Evolutionary conservation across 176 grass and related monocot genomes (phyloP).

Genomic region (Echinochloa phyllopogon): DNA sequence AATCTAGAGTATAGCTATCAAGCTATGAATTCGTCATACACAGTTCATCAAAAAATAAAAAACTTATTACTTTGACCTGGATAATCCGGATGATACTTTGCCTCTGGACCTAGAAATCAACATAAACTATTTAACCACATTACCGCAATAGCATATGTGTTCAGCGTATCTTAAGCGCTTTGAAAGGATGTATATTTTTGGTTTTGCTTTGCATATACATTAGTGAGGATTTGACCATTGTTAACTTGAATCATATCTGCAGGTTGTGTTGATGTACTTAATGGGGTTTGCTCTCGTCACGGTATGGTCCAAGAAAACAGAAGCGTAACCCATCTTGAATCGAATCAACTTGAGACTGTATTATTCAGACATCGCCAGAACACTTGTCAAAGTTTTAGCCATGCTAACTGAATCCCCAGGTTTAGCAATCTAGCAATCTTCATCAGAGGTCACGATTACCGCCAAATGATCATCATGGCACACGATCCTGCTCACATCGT

Average conservation of each 20-base stretch:
- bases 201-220: not conserved
- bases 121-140: not conserved
- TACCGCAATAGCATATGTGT: not conserved
- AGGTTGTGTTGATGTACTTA: conserved; percentile 99
- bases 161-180: not conserved
- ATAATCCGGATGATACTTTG: conserved; percentile 13
- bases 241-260: conserved; percentile 35
- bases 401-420: not conserved
- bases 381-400: not conserved
- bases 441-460: not conserved
- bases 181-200: not conserved
- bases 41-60: not conserved
- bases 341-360: not conserved
- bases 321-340: conserved; percentile 9
- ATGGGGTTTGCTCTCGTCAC: conserved; percentile 94
- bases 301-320: conserved; percentile 80
- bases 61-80: not conserved
- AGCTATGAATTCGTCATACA: not conserved
- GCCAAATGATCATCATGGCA: not conserved
- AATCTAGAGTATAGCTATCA: not conserved
- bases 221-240: not conserved
- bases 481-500: not conserved
- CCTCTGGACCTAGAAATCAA: not conserved
- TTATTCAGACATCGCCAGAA: not conserved
- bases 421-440: not conserved